phyloP scores from a whole-genome alignment of 192 early-diverging fungal species.

The Chytriomyces sp. region DNA sequence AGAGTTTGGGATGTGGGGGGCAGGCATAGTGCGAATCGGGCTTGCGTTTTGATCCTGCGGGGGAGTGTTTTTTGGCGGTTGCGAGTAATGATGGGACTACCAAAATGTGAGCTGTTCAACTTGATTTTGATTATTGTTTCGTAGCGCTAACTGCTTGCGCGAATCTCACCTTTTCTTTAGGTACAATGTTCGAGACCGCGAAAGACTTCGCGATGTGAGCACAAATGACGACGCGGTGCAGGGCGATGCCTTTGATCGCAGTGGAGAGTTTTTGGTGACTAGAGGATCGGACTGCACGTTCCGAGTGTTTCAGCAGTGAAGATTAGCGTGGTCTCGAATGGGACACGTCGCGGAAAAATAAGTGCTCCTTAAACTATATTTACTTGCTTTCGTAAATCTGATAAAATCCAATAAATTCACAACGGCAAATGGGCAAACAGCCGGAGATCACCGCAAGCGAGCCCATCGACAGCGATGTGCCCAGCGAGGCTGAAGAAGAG shows the following conservation, averaged over 20 bases:
- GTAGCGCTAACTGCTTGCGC: too few species aligned
- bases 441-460: constrained; percentile 8
- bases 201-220: constrained; percentile 15
- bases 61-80: constrained; percentile 44
- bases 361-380: not conserved
- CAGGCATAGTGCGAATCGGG: constrained; percentile 51
- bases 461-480: constrained; percentile 22
- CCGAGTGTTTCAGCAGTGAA: constrained; percentile 5
- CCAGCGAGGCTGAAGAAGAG: constrained; percentile 59
- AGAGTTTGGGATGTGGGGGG: constrained; percentile 42
- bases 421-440: not conserved
- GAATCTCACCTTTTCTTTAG: constrained; percentile 20
- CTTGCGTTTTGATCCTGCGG: constrained; percentile 55
- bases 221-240: constrained; percentile 50
- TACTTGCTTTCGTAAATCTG: not conserved
- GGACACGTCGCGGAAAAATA: not conserved
- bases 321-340: not conserved
- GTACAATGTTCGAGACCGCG: constrained; percentile 28
- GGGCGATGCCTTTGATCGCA: constrained; percentile 49
- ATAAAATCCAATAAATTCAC: too few species aligned
- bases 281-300: constrained; percentile 37
- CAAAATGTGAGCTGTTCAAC: constrained; percentile 32
- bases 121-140: too few species aligned
- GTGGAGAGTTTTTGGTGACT: constrained; percentile 52
- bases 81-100: constrained; percentile 53